Conservation (phyloP, 768 basidiomycete species). For the Exidia glandulosa region DNA sequence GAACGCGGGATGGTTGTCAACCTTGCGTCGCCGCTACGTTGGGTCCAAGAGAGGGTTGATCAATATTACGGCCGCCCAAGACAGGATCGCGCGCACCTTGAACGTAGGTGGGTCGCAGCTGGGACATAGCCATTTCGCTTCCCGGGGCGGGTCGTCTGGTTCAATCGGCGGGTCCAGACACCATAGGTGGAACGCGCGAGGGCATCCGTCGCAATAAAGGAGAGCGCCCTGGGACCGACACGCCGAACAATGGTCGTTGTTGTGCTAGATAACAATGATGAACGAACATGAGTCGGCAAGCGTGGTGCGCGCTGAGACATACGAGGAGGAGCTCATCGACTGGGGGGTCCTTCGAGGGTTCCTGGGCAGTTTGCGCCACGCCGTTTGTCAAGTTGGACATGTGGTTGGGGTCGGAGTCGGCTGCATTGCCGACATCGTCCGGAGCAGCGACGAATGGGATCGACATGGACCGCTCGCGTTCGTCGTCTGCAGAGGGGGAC, state of each 20-base stretch:
- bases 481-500: not conserved
- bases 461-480: not conserved
- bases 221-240: conserved; percentile 74
- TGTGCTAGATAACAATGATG: conserved; percentile 26
- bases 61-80: conserved; percentile 12
- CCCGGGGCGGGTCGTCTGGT: conserved; percentile 67
- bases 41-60: conserved; percentile 1
- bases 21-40: conserved; percentile 30
- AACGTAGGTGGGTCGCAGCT: conserved; percentile 52
- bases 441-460: not conserved
- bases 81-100: conserved; percentile 12
- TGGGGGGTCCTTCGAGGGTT: not conserved
- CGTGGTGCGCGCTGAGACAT: not conserved
- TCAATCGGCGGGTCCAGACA: conserved; percentile 96
- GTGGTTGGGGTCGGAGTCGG: conserved; percentile 4
- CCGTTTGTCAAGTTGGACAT: conserved; percentile 1
- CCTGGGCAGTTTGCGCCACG: not conserved
- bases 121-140: conserved; percentile 67
- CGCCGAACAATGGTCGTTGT: conserved; percentile 80
- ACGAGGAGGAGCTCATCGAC: not conserved
- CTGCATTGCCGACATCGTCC: not conserved
- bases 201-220: conserved; percentile 96
- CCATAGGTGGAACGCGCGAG: conserved; percentile 89
- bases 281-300: not conserved
- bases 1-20: conserved; percentile 54